Evolutionary conservation across 768 basidiomycete genomes (phyloP), one percentile per base, ranked within the genome.

Genomic region (Fistulinella prunicolor): DNA sequence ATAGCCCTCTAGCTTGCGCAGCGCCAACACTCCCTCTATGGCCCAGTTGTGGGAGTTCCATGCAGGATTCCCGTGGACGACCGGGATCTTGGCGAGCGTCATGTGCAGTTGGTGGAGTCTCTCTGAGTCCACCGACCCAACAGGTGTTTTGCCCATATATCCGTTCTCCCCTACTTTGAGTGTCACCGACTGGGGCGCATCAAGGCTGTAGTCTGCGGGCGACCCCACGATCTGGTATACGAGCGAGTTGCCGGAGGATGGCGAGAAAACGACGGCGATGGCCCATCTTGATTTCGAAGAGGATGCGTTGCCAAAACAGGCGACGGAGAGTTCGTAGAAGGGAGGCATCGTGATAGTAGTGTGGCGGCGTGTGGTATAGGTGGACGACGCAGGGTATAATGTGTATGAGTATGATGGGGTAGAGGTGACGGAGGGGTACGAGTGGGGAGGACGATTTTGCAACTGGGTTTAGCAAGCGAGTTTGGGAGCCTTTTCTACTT

Each of bases 151-250:
- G 38, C 55, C 45, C 46, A 43, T 6, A 30, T 66, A 66, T 17
- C 53, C 62, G 28, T 56, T 64, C 38, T 66, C 64, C 30, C 66
- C 66, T 36, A 46, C 56, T 40, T 60, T 62, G 6, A 67, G 56
- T 0, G 67, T 63, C 50, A 69, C 65, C 1, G 65, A 67, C 48
- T 67, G 65, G 1, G 65, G 65, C 1, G 55, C 67, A 16, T 69
- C 67, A 3, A 67, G 51, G 22, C 54, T 50, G 42, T 63, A 69
- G 55, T 67, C 60, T 32, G 56, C n/a, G 21, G 46, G 16, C 0
- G 62, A 57, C 23, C 67, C 67, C 12, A 50, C 21, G 48, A 67
- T 62, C 43, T 69, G 65, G 48, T 67, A 67, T 13, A 67, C 42
- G 44, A 67, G 54, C 1, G 67, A 67, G 50, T 64, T 56, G 36